Conservation (phyloP, 2,329 filamentous ascomycete genomes). For the Fusarium xyrophilum region DNA sequence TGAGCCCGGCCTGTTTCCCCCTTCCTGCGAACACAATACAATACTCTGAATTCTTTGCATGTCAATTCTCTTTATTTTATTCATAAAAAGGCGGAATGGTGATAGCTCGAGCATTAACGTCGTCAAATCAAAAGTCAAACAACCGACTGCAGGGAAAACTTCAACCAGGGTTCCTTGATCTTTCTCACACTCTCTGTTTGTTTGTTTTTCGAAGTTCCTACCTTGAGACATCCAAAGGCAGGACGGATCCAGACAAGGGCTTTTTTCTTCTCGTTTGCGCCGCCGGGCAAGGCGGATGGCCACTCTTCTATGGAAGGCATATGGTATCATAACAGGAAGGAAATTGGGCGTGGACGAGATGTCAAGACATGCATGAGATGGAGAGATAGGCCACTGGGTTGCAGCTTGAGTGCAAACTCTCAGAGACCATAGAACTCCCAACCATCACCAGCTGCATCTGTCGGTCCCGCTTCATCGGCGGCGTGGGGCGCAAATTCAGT, state of each 20-base stretch:
- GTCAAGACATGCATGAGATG: not conserved
- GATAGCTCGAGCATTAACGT: slow-evolving; percentile 3
- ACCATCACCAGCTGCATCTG: slow-evolving; percentile 55
- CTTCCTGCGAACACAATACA: slow-evolving; percentile 1
- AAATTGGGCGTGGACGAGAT: slow-evolving; percentile 36
- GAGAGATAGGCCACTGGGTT: not conserved
- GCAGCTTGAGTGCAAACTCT: slow-evolving; percentile 13
- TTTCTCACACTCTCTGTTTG: slow-evolving; percentile 4
- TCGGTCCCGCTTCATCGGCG: slow-evolving; percentile 40
- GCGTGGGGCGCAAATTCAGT: slow-evolving; percentile 61
- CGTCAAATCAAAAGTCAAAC: slow-evolving; percentile 1
- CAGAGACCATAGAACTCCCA: slow-evolving; percentile 72
- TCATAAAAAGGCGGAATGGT: slow-evolving; percentile 17
- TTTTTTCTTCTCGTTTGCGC: slow-evolving; percentile 5
- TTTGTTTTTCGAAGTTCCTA: not conserved
- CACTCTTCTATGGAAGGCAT: slow-evolving; percentile 42
- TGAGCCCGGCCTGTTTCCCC: not conserved
- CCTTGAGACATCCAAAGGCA: slow-evolving; percentile 9
- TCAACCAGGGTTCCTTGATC: slow-evolving; percentile 16
- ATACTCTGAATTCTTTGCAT: slow-evolving; percentile 11
- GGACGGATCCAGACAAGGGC: slow-evolving; percentile 20
- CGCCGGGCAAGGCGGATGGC: slow-evolving; percentile 19
- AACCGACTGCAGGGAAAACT: slow-evolving; percentile 5
- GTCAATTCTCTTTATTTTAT: slow-evolving; percentile 33
- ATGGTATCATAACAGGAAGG: slow-evolving; percentile 45